Base-by-base conservation (phyloP, 306 rosid genomes). In the Datisca glomerata region DNA sequence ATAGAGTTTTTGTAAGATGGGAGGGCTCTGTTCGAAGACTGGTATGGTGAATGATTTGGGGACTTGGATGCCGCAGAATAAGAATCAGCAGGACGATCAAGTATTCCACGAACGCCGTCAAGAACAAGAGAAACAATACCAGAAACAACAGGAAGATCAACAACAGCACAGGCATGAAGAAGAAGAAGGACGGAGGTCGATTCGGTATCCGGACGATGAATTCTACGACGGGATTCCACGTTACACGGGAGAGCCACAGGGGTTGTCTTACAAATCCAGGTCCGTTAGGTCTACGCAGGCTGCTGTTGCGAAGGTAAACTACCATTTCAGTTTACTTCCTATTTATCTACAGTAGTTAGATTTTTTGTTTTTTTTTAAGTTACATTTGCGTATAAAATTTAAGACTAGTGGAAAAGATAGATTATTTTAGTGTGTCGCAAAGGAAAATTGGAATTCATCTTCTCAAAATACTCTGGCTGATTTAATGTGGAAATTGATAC, bases 221-320 rank as follows among this genome's bases (percentile, higher is more conserved):
- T 73, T 79, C 57, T 79, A 84, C 34, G 95, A 84, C 33, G 95
- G 95, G 35, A 79, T 84, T 65, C 95, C 95, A 12, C 78, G 83
- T 13, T 84, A 16, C 43, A 15, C 14, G 45, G 75, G 59, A 51
- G 44, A 76, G 19, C 8, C 15, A 38, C 43, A 38, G 18, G 18
- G 43, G 31, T 61, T 67, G 41, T 49, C 75, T 1, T 67, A 64
- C 24, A 79, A 84, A 64, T 84, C 86, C 25, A 51, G 95, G 61
- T 76, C 92, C 1, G 72, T 70, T 9, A 58, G 62, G 59, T 72
- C 94, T 21, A 78, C 59, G 12, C 76, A 78, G 16, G 71, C 66
- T 16, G 80, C 85, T 36, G 89, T 79, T 44, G 80, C 85, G 5
- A 84, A 84, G 94, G 94, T 83, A 47, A 47, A 3, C 18, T 44